Evolutionary conservation across 139 green algal genomes (phyloP).

Genomic region (Micractinium sp.): DNA sequence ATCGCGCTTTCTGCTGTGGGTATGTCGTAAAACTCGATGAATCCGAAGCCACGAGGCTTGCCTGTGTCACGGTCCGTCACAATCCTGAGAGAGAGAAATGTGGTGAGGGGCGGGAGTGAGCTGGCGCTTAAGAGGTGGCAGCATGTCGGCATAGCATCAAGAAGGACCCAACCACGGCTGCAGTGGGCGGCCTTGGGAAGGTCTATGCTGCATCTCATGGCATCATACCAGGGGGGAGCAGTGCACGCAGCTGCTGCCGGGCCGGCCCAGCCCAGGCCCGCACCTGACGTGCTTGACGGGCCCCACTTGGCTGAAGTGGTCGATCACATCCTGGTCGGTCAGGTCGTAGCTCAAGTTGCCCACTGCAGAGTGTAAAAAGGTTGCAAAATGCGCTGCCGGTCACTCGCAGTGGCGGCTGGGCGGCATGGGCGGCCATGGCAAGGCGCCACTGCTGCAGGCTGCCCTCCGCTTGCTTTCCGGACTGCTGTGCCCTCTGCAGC

Average conservation of each 20-base stretch:
- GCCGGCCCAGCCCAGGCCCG: background rate
- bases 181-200: too few relatives aligned
- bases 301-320: constrained; percentile 49
- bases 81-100: constrained; percentile 65
- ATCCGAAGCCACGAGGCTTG: constrained; percentile 94
- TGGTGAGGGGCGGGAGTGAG: background rate
- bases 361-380: constrained; percentile 18
- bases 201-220: background rate
- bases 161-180: background rate
- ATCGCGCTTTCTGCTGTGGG: constrained; percentile 86
- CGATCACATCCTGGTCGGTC: constrained; percentile 51
- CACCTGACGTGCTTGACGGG: constrained; percentile 51
- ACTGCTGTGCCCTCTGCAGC: too few relatives aligned
- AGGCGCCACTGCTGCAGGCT: too few relatives aligned
- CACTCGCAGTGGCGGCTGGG: too few relatives aligned
- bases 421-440: too few relatives aligned
- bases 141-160: background rate
- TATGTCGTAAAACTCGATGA: constrained; percentile 93
- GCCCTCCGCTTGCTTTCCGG: too few relatives aligned
- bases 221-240: background rate
- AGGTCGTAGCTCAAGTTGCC: constrained; percentile 53
- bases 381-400: too few relatives aligned
- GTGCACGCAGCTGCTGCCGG: background rate
- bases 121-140: background rate
- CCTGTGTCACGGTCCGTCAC: constrained; percentile 94